A percentile compares a stretch with the other conserved stretches of the same genome.
Evolutionary conservation across 306 rosid genomes (phyloP).

Genomic region (Pterocarpus santalinus): DNA sequence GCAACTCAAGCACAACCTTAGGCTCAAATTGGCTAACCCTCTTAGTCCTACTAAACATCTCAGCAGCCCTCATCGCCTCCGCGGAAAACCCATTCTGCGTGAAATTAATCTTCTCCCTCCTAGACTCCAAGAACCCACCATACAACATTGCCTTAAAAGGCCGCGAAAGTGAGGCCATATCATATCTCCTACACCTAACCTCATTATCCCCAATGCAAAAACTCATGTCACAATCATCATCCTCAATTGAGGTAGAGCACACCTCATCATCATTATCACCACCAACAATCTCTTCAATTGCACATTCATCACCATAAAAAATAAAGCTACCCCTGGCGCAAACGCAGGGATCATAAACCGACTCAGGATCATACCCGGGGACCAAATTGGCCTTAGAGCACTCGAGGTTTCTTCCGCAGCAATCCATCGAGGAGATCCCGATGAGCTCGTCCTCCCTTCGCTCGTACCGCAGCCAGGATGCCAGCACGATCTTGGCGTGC

Average conservation of each 20-base stretch:
- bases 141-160: constrained; percentile 82
- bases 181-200: constrained; percentile 70
- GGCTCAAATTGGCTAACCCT: constrained; percentile 57
- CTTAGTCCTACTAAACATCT: constrained; percentile 77
- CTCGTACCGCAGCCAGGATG: constrained; percentile 80
- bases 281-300: not conserved
- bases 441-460: constrained; percentile 84
- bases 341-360: constrained; percentile 64
- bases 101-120: constrained; percentile 79
- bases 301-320: not conserved
- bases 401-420: constrained; percentile 74
- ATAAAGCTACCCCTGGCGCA: constrained; percentile 38
- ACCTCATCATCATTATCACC: constrained; percentile 34
- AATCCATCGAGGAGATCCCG: constrained; percentile 69
- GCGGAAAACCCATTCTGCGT: constrained; percentile 67
- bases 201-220: constrained; percentile 75
- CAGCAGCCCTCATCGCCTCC: constrained; percentile 74
- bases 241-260: constrained; percentile 64
- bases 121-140: constrained; percentile 73
- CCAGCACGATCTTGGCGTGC: constrained; percentile 73
- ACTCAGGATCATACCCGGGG: constrained; percentile 71
- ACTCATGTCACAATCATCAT: constrained; percentile 72
- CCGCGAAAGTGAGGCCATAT: constrained; percentile 70
- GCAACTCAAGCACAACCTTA: constrained; percentile 67
- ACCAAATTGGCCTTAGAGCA: constrained; percentile 76